Conservation (phyloP, 2,329 filamentous ascomycete genomes). For the Fusarium subtropicale region DNA sequence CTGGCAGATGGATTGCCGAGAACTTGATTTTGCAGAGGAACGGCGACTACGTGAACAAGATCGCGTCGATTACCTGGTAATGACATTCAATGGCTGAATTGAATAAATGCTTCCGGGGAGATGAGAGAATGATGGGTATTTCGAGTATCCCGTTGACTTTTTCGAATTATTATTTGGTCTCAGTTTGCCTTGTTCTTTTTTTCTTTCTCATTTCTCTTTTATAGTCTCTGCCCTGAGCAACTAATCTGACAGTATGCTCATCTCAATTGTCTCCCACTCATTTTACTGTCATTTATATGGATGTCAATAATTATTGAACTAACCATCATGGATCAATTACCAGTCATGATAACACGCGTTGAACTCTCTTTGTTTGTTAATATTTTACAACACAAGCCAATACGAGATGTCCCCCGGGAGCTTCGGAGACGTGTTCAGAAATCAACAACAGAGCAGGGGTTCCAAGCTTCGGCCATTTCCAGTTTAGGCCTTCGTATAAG, state of each 20-base stretch:
- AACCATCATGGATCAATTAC: too few relatives aligned
- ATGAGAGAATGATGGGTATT: not conserved
- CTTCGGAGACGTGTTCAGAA: not conserved
- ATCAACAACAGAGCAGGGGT: not conserved
- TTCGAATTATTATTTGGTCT: not conserved
- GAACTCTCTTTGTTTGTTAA: not conserved
- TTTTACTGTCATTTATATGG: not conserved
- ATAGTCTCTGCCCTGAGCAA: too few relatives aligned
- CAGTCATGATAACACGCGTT: too few relatives aligned
- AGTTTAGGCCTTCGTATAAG: not conserved
- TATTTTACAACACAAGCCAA: not conserved
- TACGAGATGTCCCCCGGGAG: not conserved
- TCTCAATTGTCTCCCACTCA: not conserved
- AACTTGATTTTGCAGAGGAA: slow-evolving; percentile 49
- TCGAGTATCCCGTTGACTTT: not conserved
- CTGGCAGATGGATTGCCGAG: slow-evolving; percentile 60
- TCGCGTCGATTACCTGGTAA: slow-evolving; percentile 53
- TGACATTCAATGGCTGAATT: not conserved
- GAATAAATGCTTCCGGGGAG: not conserved
- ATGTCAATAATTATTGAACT: too few relatives aligned
- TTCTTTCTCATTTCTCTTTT: not conserved
- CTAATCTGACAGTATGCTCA: too few relatives aligned
- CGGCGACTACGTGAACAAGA: slow-evolving; percentile 51
- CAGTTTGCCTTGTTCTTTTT: not conserved
- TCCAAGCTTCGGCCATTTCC: not conserved